Percentiles rank a stretch among this genome's conserved stretches.
Evolutionary conservation across 1,284 basidiomycete species (phyloP).

Genomic region (Macrocybe sp.): DNA sequence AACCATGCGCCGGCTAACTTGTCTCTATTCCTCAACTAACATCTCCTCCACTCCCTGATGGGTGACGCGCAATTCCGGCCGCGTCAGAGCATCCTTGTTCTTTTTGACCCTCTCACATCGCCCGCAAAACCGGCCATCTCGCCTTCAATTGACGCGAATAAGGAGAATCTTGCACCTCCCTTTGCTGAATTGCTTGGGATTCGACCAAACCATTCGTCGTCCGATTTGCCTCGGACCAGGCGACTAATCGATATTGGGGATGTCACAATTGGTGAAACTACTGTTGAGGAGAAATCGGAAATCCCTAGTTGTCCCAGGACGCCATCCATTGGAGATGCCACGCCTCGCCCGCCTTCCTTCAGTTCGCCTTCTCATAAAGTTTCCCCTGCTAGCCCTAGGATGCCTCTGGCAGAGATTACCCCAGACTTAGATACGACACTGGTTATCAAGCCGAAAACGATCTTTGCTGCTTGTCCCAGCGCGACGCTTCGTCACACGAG

Average conservation of each 20-base stretch:
- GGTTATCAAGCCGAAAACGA: too few species aligned
- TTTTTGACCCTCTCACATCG: conserved; percentile 52
- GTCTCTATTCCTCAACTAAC: conserved; percentile 4
- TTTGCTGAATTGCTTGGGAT: conserved; percentile 31
- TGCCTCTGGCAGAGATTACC: too few species aligned
- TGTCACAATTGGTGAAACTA: conserved; percentile 32
- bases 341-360: too few species aligned
- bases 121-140: conserved; percentile 14
- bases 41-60: conserved; percentile 5
- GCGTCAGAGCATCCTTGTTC: conserved; percentile 40
- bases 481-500: too few species aligned
- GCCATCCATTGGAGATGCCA: too few species aligned
- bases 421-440: too few species aligned
- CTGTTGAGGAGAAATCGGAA: conserved; percentile 27
- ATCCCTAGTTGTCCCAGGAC: background rate
- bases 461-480: too few species aligned
- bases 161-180: conserved; percentile 48
- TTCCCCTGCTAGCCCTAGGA: too few species aligned
- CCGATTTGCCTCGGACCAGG: conserved; percentile 35
- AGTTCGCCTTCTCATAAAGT: too few species aligned
- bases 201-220: conserved; percentile 31
- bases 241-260: conserved; percentile 60
- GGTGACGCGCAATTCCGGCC: conserved; percentile 24
- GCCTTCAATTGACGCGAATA: conserved; percentile 40
- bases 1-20: conserved; percentile 1